Evolutionary conservation across 225 moss, liverwort and hornwort species (phyloP).

Genomic region (Antitrichia curtipendula): DNA sequence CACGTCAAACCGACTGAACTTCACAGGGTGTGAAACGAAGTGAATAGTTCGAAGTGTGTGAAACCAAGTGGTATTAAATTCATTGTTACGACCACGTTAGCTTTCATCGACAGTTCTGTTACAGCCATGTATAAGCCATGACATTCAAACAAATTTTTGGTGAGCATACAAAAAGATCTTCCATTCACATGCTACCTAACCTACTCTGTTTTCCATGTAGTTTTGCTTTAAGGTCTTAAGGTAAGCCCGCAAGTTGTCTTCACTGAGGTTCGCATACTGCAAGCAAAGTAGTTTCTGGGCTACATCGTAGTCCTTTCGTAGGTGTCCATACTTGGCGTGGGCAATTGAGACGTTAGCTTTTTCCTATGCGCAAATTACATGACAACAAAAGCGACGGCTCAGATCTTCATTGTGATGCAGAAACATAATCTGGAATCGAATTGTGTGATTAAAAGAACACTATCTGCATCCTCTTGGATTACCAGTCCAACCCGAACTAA

Average conservation of each 20-base stretch:
- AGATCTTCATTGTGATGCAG: neutral
- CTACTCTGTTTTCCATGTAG: slow-evolving; percentile 22
- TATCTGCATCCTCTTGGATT: neutral
- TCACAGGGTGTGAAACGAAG: neutral
- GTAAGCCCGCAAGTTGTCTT: slow-evolving; percentile 47
- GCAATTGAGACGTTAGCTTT: slow-evolving; percentile 8
- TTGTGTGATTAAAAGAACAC: neutral
- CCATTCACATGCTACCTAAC: neutral
- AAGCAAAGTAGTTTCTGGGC: slow-evolving; percentile 84
- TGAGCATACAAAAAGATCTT: neutral
- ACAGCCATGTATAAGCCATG: neutral
- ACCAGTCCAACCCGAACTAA: neutral
- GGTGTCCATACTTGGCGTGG: slow-evolving; percentile 22
- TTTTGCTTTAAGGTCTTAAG: slow-evolving; percentile 56
- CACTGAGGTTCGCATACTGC: slow-evolving; percentile 64
- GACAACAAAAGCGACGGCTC: neutral
- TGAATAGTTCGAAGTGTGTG: neutral
- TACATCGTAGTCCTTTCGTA: slow-evolving; percentile 58
- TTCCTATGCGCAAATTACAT: slow-evolving; percentile 26
- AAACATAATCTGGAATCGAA: neutral
- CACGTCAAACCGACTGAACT: neutral
- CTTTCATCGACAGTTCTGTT: neutral
- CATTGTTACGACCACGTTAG: neutral
- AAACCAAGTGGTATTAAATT: neutral
- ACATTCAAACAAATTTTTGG: neutral